A percentile compares a stretch with the other conserved stretches of the same genome.
Evolutionary conservation across 2,329 filamentous ascomycete genomes (phyloP).

Genomic region (Pseudogymnoascus sp.): DNA sequence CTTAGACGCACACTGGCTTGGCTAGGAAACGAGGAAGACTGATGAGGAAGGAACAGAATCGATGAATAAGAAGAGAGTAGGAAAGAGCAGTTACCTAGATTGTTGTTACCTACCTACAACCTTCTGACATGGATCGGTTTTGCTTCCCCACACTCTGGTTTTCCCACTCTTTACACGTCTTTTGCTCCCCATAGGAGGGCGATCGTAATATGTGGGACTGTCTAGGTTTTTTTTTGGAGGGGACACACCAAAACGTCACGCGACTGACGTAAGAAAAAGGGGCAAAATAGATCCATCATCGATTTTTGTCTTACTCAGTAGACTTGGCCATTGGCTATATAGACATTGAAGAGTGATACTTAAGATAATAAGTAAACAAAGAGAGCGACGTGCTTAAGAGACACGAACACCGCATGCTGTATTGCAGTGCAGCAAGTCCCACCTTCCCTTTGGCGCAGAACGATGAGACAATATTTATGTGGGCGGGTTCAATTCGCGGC

Average conservation of each 20-base stretch:
- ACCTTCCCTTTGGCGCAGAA: background rate
- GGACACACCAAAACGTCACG: background rate
- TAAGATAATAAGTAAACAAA: background rate
- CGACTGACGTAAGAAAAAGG: slow-evolving; percentile 7
- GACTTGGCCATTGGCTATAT: background rate
- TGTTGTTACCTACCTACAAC: background rate
- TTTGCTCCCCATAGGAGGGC: background rate
- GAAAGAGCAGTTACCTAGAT: background rate
- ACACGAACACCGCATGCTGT: background rate
- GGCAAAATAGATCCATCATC: slow-evolving; percentile 1
- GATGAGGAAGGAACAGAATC: background rate
- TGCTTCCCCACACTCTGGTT: background rate
- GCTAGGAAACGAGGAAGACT: background rate
- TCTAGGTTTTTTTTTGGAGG: background rate
- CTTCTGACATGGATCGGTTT: background rate
- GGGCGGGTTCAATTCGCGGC: background rate
- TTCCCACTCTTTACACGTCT: slow-evolving; percentile 5
- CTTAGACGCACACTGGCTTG: background rate
- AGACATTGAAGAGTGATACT: background rate
- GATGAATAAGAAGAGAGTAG: background rate
- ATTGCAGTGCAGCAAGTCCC: background rate
- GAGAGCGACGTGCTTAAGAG: background rate
- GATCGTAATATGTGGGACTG: slow-evolving; percentile 6
- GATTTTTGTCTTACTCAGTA: background rate
- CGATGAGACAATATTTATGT: background rate